A percentile compares a stretch with the other conserved stretches of the same genome.
phyloP scores from a whole-genome alignment of 2,329 filamentous ascomycete species.

The Colletotrichum godetiae region DNA sequence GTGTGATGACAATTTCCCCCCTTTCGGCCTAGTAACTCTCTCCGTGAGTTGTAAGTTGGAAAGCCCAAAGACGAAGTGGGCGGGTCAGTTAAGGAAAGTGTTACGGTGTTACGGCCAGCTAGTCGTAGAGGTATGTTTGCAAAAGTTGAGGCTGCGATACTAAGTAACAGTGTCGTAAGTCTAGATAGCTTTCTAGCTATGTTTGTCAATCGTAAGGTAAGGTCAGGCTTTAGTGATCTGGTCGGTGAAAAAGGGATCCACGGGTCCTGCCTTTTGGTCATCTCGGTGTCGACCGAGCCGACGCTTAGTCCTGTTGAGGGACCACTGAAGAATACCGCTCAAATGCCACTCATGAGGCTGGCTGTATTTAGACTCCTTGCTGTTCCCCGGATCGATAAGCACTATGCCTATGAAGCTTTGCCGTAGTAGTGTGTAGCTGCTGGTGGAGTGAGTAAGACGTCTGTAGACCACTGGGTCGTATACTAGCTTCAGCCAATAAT shows the following conservation, averaged over 20 bases:
- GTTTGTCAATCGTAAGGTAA: no score
- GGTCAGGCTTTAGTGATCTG: no score
- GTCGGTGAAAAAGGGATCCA: neutral
- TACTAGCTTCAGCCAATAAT: neutral
- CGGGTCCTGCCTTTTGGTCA: neutral
- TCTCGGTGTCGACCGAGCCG: neutral
- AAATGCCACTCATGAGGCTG: neutral
- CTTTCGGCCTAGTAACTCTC: no score
- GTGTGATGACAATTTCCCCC: no score
- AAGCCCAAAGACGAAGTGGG: no score
- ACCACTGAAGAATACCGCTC: neutral
- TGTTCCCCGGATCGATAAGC: neutral
- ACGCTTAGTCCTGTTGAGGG: neutral
- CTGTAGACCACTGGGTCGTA: neutral
- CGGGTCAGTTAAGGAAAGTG: no score
- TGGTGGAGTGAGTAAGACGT: neutral
- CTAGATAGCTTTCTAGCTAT: no score
- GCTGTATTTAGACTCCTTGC: neutral
- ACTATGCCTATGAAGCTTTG: neutral
- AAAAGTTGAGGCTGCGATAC: no score
- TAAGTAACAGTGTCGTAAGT: no score
- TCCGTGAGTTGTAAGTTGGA: no score
- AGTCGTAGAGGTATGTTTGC: no score
- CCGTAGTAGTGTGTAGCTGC: neutral
- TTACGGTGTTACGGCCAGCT: no score